A percentile compares a stretch with the other conserved stretches of the same genome.
Conservation (phyloP, 768 basidiomycete species). For the Flagelloscypha sp. region DNA sequence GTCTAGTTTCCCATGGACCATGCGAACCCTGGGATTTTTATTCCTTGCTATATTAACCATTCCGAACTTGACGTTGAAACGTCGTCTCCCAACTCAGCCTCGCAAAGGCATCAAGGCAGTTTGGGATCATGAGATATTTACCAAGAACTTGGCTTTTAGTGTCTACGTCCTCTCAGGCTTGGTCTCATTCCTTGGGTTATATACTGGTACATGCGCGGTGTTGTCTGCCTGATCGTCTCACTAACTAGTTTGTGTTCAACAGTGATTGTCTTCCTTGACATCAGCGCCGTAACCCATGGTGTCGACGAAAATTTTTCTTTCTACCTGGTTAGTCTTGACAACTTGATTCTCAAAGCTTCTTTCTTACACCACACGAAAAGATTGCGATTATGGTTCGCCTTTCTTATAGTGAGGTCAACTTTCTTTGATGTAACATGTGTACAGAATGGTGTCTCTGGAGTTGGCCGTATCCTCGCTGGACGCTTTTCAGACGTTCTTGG, state of each 20-base stretch:
- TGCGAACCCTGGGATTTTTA: constrained; percentile 63
- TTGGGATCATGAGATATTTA: constrained; percentile 50
- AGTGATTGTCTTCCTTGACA: constrained; percentile 53
- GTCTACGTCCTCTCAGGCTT: constrained; percentile 52
- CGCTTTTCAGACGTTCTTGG: constrained; percentile 43
- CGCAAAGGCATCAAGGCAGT: constrained; percentile 40
- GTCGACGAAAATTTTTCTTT: constrained; percentile 41
- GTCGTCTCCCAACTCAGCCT: constrained; percentile 50
- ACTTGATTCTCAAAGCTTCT: no score
- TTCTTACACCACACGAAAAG: no score
- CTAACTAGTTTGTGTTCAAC: constrained; percentile 4
- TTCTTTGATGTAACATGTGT: no score
- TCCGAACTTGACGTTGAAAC: constrained; percentile 43
- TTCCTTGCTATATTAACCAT: constrained; percentile 42
- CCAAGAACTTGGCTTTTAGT: constrained; percentile 41
- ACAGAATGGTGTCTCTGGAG: constrained; percentile 50
- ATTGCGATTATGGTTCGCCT: no score
- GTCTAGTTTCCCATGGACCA: constrained; percentile 66
- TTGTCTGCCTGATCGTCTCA: not conserved
- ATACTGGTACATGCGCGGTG: constrained; percentile 42
- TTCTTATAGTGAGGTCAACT: no score
- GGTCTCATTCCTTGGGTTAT: constrained; percentile 58
- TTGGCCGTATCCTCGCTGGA: constrained; percentile 47
- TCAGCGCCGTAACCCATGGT: constrained; percentile 39
- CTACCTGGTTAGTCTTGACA: constrained; percentile 55